Conservation (phyloP, 495 filamentous ascomycete genomes). For the Trichoderma virens region DNA sequence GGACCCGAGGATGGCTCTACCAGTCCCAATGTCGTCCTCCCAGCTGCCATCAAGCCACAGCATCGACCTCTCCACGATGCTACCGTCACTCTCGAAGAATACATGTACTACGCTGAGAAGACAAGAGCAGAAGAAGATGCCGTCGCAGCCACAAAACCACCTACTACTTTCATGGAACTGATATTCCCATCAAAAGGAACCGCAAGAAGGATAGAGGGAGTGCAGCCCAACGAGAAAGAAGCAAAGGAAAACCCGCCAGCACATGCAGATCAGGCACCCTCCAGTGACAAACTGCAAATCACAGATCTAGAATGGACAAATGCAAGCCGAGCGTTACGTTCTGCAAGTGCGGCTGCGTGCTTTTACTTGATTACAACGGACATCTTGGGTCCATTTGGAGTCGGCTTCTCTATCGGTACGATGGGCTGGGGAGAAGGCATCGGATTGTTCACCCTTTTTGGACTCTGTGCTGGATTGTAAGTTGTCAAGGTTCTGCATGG, state of each 20-base stretch:
- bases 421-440: constrained; percentile 43
- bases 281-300: neutral
- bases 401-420: constrained; percentile 32
- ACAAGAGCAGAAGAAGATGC: neutral
- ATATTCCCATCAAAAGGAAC: neutral
- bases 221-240: neutral
- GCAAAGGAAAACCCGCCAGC: neutral
- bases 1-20: neutral
- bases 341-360: constrained; percentile 19
- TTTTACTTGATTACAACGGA: constrained; percentile 50
- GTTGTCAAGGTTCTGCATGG: too few species aligned
- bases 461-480: constrained; percentile 24
- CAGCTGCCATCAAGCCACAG: neutral
- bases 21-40: neutral
- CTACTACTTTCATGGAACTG: neutral
- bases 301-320: neutral
- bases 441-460: constrained; percentile 26
- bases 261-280: neutral
- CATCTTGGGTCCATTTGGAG: constrained; percentile 46
- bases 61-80: neutral
- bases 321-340: constrained; percentile 2
- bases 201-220: neutral
- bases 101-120: constrained; percentile 2
- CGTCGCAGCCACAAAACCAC: neutral
- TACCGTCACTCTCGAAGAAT: neutral